phyloP scores from a whole-genome alignment of 2,329 filamentous ascomycete genomes.

The Ophioceras dolichostomum region DNA sequence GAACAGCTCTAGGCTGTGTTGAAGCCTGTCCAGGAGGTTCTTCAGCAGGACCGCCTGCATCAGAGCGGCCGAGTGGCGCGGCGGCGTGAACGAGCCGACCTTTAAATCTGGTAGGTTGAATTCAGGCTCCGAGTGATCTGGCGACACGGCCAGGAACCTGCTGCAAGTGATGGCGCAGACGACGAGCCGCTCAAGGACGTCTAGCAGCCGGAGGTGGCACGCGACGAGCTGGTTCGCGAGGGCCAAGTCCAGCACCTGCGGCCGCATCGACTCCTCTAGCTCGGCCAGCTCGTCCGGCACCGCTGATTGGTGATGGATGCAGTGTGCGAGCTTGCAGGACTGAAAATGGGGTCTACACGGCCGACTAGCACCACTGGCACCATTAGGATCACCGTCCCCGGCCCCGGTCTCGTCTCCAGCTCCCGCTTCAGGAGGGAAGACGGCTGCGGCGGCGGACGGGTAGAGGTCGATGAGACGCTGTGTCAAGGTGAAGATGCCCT shows the following conservation, averaged over 20 bases:
- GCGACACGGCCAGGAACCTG: constrained; percentile 14
- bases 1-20: not conserved
- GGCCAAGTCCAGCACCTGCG: constrained; percentile 17
- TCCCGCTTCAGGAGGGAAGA: constrained; percentile 5
- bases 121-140: constrained; percentile 15
- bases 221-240: constrained; percentile 22
- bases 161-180: constrained; percentile 18
- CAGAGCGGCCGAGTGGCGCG: constrained; percentile 17
- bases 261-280: constrained; percentile 5
- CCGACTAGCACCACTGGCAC: no score
- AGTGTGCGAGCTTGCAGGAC: constrained; percentile 18
- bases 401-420: not conserved
- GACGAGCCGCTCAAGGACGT: constrained; percentile 22
- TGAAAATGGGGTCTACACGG: no score
- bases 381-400: not conserved
- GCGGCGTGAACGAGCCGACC: constrained; percentile 24
- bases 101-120: constrained; percentile 26
- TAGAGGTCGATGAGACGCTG: constrained; percentile 24
- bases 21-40: constrained; percentile 17
- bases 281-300: constrained; percentile 8
- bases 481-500: constrained; percentile 13
- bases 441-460: constrained; percentile 13
- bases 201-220: constrained; percentile 23
- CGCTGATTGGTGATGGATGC: constrained; percentile 18
- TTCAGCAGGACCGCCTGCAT: constrained; percentile 19